These are phyloP conservation scores for Drechslerella coelobrocha DNA, from an alignment of 2,329 filamentous ascomycete species.

Conservation along the genomic window DNA sequence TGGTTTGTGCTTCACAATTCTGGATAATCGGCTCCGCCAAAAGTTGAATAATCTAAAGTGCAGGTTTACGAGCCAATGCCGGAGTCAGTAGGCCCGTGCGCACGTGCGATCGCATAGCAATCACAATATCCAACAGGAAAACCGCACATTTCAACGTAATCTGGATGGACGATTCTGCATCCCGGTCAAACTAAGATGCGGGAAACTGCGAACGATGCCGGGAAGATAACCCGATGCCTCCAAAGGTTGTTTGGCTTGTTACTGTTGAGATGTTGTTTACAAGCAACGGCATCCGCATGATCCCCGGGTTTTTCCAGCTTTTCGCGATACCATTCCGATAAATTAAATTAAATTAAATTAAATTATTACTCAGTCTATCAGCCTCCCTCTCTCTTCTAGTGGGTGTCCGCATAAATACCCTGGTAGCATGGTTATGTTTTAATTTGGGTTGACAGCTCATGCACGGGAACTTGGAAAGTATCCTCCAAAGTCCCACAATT, in stretches of 20 bases:
- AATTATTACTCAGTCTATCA: too few species aligned
- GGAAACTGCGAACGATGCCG: conserved; percentile 36
- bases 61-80: background rate
- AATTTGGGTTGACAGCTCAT: conserved; percentile 49
- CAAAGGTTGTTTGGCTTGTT: background rate
- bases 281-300: background rate
- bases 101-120: background rate
- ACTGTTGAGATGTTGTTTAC: background rate
- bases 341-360: conserved; percentile 50
- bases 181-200: conserved; percentile 16
- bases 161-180: conserved; percentile 10
- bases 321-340: conserved; percentile 49
- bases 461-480: conserved; percentile 3
- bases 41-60: background rate
- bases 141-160: conserved; percentile 9
- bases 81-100: too few species aligned
- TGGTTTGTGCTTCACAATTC: background rate
- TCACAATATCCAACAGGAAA: too few species aligned
- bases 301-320: conserved; percentile 25
- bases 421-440: conserved; percentile 32
- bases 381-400: too few species aligned
- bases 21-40: background rate
- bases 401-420: conserved; percentile 25
- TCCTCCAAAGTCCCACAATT: conserved; percentile 18
- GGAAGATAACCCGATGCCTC: conserved; percentile 38